These are phyloP conservation scores for Capronia americana DNA, from an alignment of 2,329 filamentous ascomycete species.

Conservation along the genomic window DNA sequence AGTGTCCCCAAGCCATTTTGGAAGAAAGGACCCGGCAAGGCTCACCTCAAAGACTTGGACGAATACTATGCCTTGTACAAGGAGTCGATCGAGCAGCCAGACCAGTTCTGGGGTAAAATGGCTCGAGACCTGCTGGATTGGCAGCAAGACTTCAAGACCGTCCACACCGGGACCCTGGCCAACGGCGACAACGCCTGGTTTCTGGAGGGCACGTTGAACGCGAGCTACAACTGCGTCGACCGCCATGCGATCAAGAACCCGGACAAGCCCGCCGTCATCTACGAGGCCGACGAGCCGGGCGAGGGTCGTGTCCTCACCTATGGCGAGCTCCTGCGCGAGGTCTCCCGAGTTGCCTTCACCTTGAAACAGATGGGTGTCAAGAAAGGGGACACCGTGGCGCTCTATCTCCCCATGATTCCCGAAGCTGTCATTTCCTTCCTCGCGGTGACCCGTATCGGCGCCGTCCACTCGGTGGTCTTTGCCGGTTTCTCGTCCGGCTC, in stretches of 20 bases:
- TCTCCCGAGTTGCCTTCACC: conserved; percentile 83
- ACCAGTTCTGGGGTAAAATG: conserved; percentile 86
- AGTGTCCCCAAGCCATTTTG: conserved; percentile 62
- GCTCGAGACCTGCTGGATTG: conserved; percentile 90
- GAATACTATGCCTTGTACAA: conserved; percentile 71
- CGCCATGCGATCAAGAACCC: conserved; percentile 96
- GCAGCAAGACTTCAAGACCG: conserved; percentile 90
- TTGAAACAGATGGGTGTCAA: conserved; percentile 94
- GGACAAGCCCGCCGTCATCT: conserved; percentile 93
- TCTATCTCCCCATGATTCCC: conserved; percentile 99
- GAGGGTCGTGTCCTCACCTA: conserved; percentile 93
- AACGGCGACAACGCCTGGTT: conserved; percentile 94
- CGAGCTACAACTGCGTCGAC: conserved; percentile 96
- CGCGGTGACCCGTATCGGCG: conserved; percentile 89
- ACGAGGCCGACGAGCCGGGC: conserved; percentile 89
- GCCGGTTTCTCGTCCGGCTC: conserved; percentile 97
- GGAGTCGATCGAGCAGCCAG: conserved; percentile 86
- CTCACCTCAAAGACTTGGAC: conserved; percentile 65
- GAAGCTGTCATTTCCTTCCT: conserved; percentile 91
- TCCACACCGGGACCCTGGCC: conserved; percentile 74
- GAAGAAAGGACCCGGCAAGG: conserved; percentile 65
- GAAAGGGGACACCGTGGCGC: conserved; percentile 96
- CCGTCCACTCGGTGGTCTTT: conserved; percentile 96
- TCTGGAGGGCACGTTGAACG: conserved; percentile 89
- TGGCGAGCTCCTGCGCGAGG: conserved; percentile 87